Conservation (phyloP, 352 stramenopile species). For the Peronospora destructor region DNA sequence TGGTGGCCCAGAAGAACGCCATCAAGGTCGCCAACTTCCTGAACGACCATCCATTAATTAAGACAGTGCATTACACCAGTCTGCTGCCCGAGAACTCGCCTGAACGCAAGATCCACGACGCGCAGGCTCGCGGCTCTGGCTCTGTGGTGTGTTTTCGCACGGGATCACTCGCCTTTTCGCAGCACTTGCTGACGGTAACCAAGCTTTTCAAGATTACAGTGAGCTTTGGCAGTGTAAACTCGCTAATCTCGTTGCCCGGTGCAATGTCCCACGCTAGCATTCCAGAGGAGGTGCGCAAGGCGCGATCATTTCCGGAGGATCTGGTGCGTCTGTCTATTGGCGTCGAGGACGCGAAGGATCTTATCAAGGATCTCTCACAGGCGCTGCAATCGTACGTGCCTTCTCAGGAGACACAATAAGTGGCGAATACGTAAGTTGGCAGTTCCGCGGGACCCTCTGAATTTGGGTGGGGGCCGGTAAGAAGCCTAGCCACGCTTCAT, state of each 20-base stretch:
- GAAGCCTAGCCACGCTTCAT: slow-evolving; percentile 28
- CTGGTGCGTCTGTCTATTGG: slow-evolving; percentile 92
- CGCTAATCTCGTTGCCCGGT: slow-evolving; percentile 86
- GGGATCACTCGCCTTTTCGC: slow-evolving; percentile 77
- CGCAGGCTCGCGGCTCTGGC: slow-evolving; percentile 75
- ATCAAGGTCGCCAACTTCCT: slow-evolving; percentile 86
- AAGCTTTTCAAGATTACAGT: slow-evolving; percentile 93
- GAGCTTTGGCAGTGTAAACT: slow-evolving; percentile 91
- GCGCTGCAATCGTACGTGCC: slow-evolving; percentile 81
- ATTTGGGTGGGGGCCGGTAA: slow-evolving; percentile 25
- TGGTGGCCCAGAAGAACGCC: slow-evolving; percentile 86
- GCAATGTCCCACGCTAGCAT: slow-evolving; percentile 95
- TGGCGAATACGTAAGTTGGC: slow-evolving; percentile 4
- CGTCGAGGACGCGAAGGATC: slow-evolving; percentile 90
- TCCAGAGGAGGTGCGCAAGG: slow-evolving; percentile 86
- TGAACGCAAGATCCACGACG: slow-evolving; percentile 78
- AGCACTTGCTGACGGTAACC: slow-evolving; percentile 87
- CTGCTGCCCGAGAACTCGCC: slow-evolving; percentile 58
- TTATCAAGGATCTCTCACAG: slow-evolving; percentile 90
- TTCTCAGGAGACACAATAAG: slow-evolving; percentile 16
- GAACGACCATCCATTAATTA: slow-evolving; percentile 72
- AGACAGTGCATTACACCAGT: slow-evolving; percentile 89
- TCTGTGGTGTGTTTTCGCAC: slow-evolving; percentile 90
- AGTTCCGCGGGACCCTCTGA: slow-evolving; percentile 26
- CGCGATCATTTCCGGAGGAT: slow-evolving; percentile 88